Base-by-base conservation (phyloP, 306 rosid species). In the Casuarina cunninghamiana region DNA sequence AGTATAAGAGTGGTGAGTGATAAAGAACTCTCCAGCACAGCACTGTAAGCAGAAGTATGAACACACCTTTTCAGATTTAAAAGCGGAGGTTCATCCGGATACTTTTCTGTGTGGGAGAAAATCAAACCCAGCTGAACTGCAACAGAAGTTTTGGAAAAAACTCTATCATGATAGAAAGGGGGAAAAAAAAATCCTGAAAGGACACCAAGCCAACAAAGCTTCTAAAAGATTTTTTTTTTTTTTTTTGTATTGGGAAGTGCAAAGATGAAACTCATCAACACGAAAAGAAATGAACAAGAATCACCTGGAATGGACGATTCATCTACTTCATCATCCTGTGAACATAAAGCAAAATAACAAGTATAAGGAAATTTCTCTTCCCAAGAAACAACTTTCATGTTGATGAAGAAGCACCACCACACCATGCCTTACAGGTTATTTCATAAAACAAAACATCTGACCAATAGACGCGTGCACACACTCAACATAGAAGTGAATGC, bases 51-150 rank as follows among this genome's bases (percentile, higher is more conserved):
- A 0, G 71, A 41, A 66, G 71, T 41, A 66, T 16, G 60, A 39
- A 79, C 78, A 68, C 73, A 96, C 98, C 97, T 96, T 85, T 74
- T 91, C 82, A 96, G 81, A 76, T 87, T 96, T 81, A 96, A 79
- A 84, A 96, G 98, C 2, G 99, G 99, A 84, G 97, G 96, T 77
- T 96, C 99, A n/a, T 96, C 98, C 5, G 99, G 99, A 89, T 96
- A 96, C 57, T 62, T 96, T 84, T 93, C 92, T 75, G 93, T 91
- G 82, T 96, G 99, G 8, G 97, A 77, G 82, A 96, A 96, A 84
- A 89, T 87, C 91, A 96, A 90, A 84, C 81, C 98, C 87, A 96
- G 84, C 90, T 91, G 90, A 88, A 93, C 99, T 93, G 97, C 85
- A 90, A 78, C 32, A 82, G 76, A 83, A 74, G 61, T 79, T 86